Evolutionary conservation across 1,284 basidiomycete genomes (phyloP), one percentile per base, ranked within the genome.

Genomic region (Pascua guehoae): DNA sequence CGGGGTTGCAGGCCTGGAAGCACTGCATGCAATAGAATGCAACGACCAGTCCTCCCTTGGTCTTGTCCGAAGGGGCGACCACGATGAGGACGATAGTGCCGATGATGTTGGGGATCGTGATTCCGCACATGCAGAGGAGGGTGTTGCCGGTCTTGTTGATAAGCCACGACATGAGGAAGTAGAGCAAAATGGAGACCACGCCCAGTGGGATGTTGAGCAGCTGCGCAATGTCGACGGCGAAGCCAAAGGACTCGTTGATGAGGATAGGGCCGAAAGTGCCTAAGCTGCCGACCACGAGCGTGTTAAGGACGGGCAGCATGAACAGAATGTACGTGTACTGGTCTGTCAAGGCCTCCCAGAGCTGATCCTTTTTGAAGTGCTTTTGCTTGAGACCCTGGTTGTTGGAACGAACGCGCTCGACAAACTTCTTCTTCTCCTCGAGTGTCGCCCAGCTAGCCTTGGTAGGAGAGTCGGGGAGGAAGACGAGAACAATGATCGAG

Each of bases 301-400:
- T 66, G 42, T 69, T 54, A 49, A 63, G 62, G 44, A 69, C 53
- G 14, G 62, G 55, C 45, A 71, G 57, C 36, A 58, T 38, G 63
- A 70, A 70, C 12, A 73, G 60, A 9, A 63, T 44, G 40, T 57
- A 67, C 11, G 63, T 57, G 49, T 67, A 60, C 16, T 68, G 69
- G 57, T 73, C 71, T 12, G 39, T 63, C 18, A 61, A 47, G 1
- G 63, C 65, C 45, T 72, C 71, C n/a, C 40, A 18, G 2, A 61
- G 62, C 54, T 72, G 71, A 1, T 64, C 60, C 9, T 41, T 48
- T 18, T 64, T 64, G 56, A 59, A 72, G 1, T 52, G 38, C 41
- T 61, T 68, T 16, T 67, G 51, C 57, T 69, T 67, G 58, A 69
- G 60, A 56, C 71, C 70, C 56, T 73, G 70, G 53, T 67, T 62